Evolutionary conservation across 306 rosid genomes (phyloP), one percentile per base, ranked within the genome.

Genomic region (Begonia fuchsioides): DNA sequence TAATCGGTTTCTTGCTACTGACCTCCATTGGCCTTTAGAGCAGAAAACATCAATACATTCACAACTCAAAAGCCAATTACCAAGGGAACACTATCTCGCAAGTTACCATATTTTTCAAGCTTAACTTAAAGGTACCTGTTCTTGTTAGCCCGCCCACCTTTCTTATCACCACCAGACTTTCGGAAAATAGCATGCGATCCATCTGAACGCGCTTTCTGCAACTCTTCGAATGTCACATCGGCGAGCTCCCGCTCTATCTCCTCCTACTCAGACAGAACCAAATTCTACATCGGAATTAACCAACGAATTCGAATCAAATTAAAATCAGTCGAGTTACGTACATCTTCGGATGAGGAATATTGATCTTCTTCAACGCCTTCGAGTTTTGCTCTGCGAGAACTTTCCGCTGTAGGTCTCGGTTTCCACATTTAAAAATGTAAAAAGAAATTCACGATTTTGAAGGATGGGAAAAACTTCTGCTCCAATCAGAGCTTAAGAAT

Each of bases 21-120:
- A 54, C 95, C 66, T 90, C 94, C 90, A 79, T 79, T 16, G 97
- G 97, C 85, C 97, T 90, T 54, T 46, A 51, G 39, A 63, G 56
- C 52, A 64, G 52, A 59, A 57, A n/a, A 16, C 32, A 17, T 13
- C 14, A 13, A 12, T 40, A 67, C 50, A 65, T 49, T 8, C 39
- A 61, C 38, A 38, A 14, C n/a, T n/a, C n/a, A n/a, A n/a, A n/a
- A n/a, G n/a, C n/a, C n/a, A n/a, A n/a, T n/a, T n/a, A n/a, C n/a
- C n/a, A n/a, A n/a, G n/a, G n/a, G n/a, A n/a, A n/a, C n/a, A n/a
- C n/a, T n/a, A n/a, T n/a, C n/a, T n/a, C 44, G 8, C 35, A 26
- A 26, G 12, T 41, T 41, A 41, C 13, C 14, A 41, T 41, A n/a
- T 3, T 11, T 41, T 41, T 26, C 35, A 26, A 26, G 35, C 35